Base-by-base conservation (phyloP, 2,329 filamentous ascomycete species). In the Aspergillus awamori region DNA sequence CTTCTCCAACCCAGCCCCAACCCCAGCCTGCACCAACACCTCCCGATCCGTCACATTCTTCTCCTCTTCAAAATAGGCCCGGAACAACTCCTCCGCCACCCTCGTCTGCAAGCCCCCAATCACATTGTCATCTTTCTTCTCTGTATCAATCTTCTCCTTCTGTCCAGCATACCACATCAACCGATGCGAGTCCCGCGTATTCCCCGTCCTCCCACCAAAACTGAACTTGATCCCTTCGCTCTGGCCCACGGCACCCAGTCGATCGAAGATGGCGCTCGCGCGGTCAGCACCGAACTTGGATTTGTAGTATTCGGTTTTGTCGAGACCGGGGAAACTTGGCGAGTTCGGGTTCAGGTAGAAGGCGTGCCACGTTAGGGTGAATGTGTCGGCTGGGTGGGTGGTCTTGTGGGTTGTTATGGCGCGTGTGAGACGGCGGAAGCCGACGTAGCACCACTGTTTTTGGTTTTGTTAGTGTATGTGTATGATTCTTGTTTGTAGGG, bases 131-230 rank as follows among this genome's bases (percentile, higher is more conserved):
- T 77, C 56, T 2, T 28, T 41, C 30, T 6, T 17, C 20, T 13
- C 51, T 20, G 22, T 20, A n/a, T 15, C 15, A 26, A 68, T 58
- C 28, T 61, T 66, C 54, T 73, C 68, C 66, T 84, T 87, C 71
- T 72, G 79, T 70, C 82, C 87, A 77, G 76, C 91, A 58, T 93
- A 82, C 77, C 93, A 87, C 48, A 93, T 83, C 62, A 94, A 72
- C 3, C 92, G 85, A 76, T 96, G 92, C 59, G 89, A 90, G 69
- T 96, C 90, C 20, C 91, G 82, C 17, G 92, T 94, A 70, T 88
- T 90, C 52, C 93, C 93, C 5, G 87, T 87, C 65, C 83, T 86
- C 58, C 91, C 90, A 11, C 85, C 84, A 65, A 89, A 90, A 22
- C 84, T 84, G 77, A 96, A 96, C 53, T 85, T 77, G 70, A 96